phyloP scores from a whole-genome alignment of 1,284 basidiomycete species.

The Cryptococcus amylolentus region DNA sequence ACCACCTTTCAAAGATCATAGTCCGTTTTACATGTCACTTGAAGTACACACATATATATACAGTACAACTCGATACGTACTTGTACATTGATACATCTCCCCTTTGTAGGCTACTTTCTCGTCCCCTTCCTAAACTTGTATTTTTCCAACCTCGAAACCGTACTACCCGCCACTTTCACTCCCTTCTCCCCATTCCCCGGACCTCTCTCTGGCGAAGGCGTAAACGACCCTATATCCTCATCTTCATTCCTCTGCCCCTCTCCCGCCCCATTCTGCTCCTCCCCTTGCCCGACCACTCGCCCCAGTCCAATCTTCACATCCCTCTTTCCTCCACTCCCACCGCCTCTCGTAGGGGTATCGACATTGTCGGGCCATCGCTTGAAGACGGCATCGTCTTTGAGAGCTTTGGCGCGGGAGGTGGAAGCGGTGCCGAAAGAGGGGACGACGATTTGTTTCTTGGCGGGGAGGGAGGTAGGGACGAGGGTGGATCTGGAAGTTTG shows the following conservation, averaged over 20 bases:
- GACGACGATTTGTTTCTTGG: too few relatives aligned
- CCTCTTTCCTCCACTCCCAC: background rate
- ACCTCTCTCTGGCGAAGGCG: slow-evolving; percentile 5
- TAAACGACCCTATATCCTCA: background rate
- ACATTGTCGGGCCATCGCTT: background rate
- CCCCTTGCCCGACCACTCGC: background rate
- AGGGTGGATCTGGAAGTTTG: background rate
- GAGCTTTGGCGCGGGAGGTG: too few relatives aligned
- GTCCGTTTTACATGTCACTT: too few relatives aligned
- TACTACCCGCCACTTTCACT: slow-evolving; percentile 2
- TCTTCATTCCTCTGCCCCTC: background rate
- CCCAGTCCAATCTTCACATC: background rate
- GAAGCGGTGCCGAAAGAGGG: too few relatives aligned
- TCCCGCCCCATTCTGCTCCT: background rate
- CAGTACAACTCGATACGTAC: too few relatives aligned
- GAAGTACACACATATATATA: too few relatives aligned
- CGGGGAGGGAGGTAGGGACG: background rate
- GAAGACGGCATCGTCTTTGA: background rate
- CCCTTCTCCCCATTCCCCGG: background rate
- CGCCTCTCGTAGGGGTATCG: background rate
- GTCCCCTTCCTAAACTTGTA: slow-evolving; percentile 7
- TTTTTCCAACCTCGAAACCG: slow-evolving; percentile 13
- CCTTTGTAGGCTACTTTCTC: background rate
- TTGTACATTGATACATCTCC: background rate
- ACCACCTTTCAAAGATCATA: too few relatives aligned